Evolutionary conservation across 2,329 filamentous ascomycete genomes (phyloP), one percentile per base, ranked within the genome.

Genomic region (Venturia pyrina): DNA sequence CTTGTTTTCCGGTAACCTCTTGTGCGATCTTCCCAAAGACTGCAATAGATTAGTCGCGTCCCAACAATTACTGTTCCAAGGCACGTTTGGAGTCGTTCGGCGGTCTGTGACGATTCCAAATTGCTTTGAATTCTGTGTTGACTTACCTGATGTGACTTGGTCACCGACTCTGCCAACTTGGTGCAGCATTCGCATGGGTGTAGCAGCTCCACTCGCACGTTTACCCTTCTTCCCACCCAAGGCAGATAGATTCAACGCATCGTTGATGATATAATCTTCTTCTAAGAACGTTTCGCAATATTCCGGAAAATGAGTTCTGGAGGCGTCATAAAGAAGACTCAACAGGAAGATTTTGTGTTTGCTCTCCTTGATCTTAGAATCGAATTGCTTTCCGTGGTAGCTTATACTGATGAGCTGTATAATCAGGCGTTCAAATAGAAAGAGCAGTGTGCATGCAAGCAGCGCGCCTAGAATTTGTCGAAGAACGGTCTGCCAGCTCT

Each of bases 1-100:
- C 89, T 72, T 96, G 87, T 79, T 96, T 96, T 69, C 95, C 95
- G 0, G 95, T 96, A 67, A 99, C 93, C 72, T 98, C 95, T 1
- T 91, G 90, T 1, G 95, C 93, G 63, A 98, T 86, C 72, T 96
- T 95, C 32, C 95, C 95, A 75, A 98, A 96, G 0, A 89, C 90
- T 37, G 48, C 6, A 15, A 5, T 15, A 13, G 5, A 15, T 53
- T 28, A 53, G 57, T n/a, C 5, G 10, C 15, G 48, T 21, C 1
- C 21, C 11, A 11, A 28, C n/a, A 50, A 13, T 1, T 50, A 24
- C 13, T 50, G 21, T 11, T 28, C n/a, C n/a, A 24, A 32, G 64
- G 32, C 59, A 50, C 53, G 24, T n/a, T 44, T 57, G 32, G 11
- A 24, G 34, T 57, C 11, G 21, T 11, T 8, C 17, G 32, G n/a